phyloP scores from a whole-genome alignment of 1,284 basidiomycete genomes.

The Pisolithus thermaeus region DNA sequence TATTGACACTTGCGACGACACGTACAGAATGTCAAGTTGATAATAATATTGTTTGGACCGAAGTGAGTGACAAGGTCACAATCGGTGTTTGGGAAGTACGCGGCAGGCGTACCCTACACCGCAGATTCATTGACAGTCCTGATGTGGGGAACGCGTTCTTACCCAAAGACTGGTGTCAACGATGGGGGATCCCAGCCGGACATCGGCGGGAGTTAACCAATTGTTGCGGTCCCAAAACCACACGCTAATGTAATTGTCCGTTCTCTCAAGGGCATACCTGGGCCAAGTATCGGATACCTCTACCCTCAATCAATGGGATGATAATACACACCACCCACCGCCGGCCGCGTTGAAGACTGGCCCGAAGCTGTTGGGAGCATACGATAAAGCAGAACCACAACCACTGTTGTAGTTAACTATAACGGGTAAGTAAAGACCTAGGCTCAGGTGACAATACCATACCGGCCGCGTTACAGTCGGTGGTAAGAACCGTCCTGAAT shows the following conservation, averaged over 20 bases:
- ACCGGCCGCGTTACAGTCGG: slow-evolving; percentile 36
- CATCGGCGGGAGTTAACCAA: slow-evolving; percentile 26
- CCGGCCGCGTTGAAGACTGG: slow-evolving; percentile 35
- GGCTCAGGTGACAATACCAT: neutral
- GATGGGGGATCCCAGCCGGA: slow-evolving; percentile 15
- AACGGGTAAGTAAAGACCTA: slow-evolving; percentile 1
- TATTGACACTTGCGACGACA: neutral
- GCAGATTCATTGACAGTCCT: slow-evolving; percentile 20
- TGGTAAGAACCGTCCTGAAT: slow-evolving; percentile 5
- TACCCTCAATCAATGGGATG: too few relatives aligned
- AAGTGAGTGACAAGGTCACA: slow-evolving; percentile 35
- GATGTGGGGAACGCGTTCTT: slow-evolving; percentile 1
- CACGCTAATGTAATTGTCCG: slow-evolving; percentile 28
- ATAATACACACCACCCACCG: slow-evolving; percentile 33
- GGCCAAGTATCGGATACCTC: neutral
- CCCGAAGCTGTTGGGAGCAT: slow-evolving; percentile 34
- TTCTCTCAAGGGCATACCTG: slow-evolving; percentile 38
- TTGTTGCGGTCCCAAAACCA: slow-evolving; percentile 37
- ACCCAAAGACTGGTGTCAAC: slow-evolving; percentile 32
- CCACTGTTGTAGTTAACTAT: slow-evolving; percentile 36
- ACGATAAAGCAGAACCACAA: slow-evolving; percentile 38
- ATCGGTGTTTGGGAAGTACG: slow-evolving; percentile 33
- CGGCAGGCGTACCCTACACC: slow-evolving; percentile 30
- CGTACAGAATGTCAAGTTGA: slow-evolving; percentile 37
- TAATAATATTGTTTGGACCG: slow-evolving; percentile 35